Base-by-base conservation (phyloP, 2,329 filamentous ascomycete species). In the Ophiostoma sp. region DNA sequence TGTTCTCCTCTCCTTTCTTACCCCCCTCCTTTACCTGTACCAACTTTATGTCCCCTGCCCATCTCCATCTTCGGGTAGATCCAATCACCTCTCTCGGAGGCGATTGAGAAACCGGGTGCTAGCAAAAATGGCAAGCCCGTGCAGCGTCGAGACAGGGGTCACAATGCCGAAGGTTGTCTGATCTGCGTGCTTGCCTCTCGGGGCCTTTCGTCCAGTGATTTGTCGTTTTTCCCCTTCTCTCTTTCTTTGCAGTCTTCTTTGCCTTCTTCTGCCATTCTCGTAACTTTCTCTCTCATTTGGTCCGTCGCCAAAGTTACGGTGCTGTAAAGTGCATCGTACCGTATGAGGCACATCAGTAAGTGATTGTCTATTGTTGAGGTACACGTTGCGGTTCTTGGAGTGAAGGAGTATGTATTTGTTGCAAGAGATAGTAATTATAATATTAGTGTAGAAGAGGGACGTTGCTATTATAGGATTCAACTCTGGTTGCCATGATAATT, bases 21-120 rank as follows among this genome's bases (percentile, higher is more conserved):
- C 27, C 36, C 36, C 44, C 44, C 44, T 48, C 44, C 44, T n/a
- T 48, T 8, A n/a, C 23, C 52, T 57, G 52, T 27, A 57, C 23
- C n/a, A 27, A 31, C 20, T 57, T 54, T 57, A 57, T 57, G 10
- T 27, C 52, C 52, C 52, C 52, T 57, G 52, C n/a, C 27, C 52
- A 57, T 27, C 52, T 57, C 52, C 52, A 57, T 27, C 52, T 20
- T n/a, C 31, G 60, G 60, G 60, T 64, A 33, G 31, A 64, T 64
- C 60, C 31, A 35, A 64, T 64, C 60, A 62, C 31, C 60, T n/a
- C 17, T 17, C 60, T 35, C 31, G 60, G 31, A 64, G n/a, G 60
- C 31, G 20, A n/a, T 36, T 36, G 31, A 35, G 60, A 64, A 36
- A 64, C 36, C 15, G 57, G 57, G 31, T 62, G 52, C 52, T 57